Base-by-base conservation (phyloP, 2,329 filamentous ascomycete species). In the Immersiporthe knoxdaviesiana region DNA sequence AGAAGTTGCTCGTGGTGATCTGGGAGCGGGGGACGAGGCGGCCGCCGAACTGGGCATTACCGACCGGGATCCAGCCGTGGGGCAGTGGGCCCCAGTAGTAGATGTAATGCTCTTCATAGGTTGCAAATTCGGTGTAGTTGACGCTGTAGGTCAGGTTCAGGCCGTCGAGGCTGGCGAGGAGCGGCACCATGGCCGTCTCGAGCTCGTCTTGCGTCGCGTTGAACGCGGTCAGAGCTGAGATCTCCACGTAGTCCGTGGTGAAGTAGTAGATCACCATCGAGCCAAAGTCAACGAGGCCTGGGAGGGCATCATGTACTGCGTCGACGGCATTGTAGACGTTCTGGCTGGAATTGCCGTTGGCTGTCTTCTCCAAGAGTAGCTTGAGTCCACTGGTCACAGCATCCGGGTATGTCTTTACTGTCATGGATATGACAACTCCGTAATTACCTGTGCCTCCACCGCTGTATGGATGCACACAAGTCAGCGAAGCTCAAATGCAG, bases 391-490 rank as follows among this genome's bases (percentile, higher is more conserved):
- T 71, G 27, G 75, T 70, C 2, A 56, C 67, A 1, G 68, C 59
- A 50, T 74, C 75, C 5, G 73, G 71, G 65, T 75, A 72, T 8
- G 75, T 72, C 61, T 68, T 72, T 5, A 76, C 71, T 1, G 73
- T 76, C 68, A 76, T 70, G 60, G 74, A 76, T 59, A 74, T 71
- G n/a, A 80, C 77, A 11, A 80, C 74, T 41, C 77, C 78, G 65
- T 78, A 80, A 41, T 78, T 80, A 44, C 76, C 78, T 8, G 75
- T 74, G 27, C 81, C 82, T 2, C 79, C 83, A 18, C 84, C 84
- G n/a, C 80, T 65, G 39, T 14, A 18, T 16, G 7, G 7, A n/a
- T n/a, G 10, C 6, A 16, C 7, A 27, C n/a, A 27, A 8, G 35
- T 62, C n/a, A 47, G 30, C 44, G 6, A 54, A 3, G 44, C 8